Evolutionary conservation across 2,329 filamentous ascomycete genomes (phyloP), one percentile per base, ranked within the genome.

Genomic region (Pseudogymnoascus sp.): DNA sequence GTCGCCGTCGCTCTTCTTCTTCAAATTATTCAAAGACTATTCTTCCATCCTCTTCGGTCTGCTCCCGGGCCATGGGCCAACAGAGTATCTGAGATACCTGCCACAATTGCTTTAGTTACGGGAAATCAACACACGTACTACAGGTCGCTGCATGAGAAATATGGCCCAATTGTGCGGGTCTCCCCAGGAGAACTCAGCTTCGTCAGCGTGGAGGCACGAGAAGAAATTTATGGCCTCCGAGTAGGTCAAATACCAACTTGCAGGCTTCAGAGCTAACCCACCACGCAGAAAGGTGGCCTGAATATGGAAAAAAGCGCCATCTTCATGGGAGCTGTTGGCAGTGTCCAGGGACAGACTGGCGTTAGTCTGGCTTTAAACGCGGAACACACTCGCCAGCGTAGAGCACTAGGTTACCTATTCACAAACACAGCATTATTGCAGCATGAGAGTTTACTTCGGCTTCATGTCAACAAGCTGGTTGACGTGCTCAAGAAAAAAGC

Each of bases 131-230:
- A 55, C 29, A 33, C 48, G 1, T 55, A 55, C n/a, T 55, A 55
- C 48, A 55, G 48, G 29, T 55, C 48, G 37, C 65, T 55, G 3
- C 72, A 74, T 52, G 60, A 67, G 10, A 62, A 65, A 42, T 74
- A 75, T 55, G 73, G 73, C 7, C 65, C 67, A 5, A 62, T 72
- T 2, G 67, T 76, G 2, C 71, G 73, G 5, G 65, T 76, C 8
- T 67, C 69, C 1, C 74, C 72, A 0, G 69, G 72, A 10, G 70
- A 74, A 63, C 67, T 76, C 8, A 68, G 70, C 61, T 74, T 76
- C 65, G 67, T 66, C 58, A 67, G 71, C 40, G 65, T 67, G 1
- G 67, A 70, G 52, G 72, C 74, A 9, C 72, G 67, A 67, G 61
- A 67, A 4, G 70, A 72, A 29, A 71, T 73, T 61, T 61, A 67